A percentile compares a stretch with the other conserved stretches of the same genome.
These are phyloP conservation scores for Fraxinus angustifolia DNA, from an alignment of 305 asterid genomes.

Conservation along the genomic window DNA sequence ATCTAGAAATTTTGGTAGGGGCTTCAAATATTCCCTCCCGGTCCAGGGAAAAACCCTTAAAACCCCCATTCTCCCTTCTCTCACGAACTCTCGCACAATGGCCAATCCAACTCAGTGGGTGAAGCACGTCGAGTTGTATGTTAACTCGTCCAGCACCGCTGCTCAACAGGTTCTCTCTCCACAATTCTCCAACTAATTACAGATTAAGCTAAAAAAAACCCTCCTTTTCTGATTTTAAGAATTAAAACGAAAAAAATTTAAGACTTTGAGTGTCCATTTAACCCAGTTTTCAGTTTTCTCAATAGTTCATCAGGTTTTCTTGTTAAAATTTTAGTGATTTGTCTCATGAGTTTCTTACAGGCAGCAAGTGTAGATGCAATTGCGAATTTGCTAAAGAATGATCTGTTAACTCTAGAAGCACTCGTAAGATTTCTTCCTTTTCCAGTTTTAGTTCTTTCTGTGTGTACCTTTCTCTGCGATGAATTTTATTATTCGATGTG, in stretches of 20 bases:
- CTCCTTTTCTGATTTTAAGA: background rate
- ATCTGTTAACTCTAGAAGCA: constrained; percentile 53
- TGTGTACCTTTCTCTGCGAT: background rate
- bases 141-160: constrained; percentile 59
- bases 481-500: background rate
- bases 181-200: constrained; percentile 8
- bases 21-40: constrained; percentile 2
- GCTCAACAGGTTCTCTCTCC: constrained; percentile 57
- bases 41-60: constrained; percentile 19
- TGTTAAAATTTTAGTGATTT: background rate
- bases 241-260: background rate
- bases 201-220: background rate
- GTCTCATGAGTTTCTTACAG: constrained; percentile 41
- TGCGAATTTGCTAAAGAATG: constrained; percentile 57
- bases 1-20: background rate
- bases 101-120: constrained; percentile 40
- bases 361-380: constrained; percentile 56
- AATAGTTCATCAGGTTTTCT: background rate
- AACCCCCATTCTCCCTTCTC: constrained; percentile 19
- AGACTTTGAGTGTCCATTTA: background rate
- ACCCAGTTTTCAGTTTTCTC: background rate
- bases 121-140: constrained; percentile 70
- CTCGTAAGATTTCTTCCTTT: constrained; percentile 43
- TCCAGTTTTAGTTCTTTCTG: background rate
- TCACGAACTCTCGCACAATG: constrained; percentile 22